These are phyloP conservation scores for Danielozyma ontarioensis DNA, from an alignment of 805 yeast genomes.

Conservation along the genomic window DNA sequence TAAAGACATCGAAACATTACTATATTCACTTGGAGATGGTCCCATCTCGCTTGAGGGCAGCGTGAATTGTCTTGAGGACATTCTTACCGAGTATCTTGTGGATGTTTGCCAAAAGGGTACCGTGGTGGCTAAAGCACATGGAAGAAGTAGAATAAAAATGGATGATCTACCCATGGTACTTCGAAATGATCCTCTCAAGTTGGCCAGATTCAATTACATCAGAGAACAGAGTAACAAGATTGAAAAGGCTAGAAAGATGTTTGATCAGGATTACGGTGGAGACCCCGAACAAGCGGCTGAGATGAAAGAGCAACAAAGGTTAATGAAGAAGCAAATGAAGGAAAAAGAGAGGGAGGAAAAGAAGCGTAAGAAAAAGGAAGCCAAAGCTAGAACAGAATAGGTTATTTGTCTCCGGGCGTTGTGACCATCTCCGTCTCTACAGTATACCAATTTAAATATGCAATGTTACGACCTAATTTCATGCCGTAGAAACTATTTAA, in stretches of 20 bases:
- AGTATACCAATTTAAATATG: no score
- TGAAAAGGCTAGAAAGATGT: constrained; percentile 36
- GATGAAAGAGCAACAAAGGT: not conserved
- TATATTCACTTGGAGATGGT: constrained; percentile 38
- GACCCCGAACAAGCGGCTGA: constrained; percentile 9
- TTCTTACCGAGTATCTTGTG: constrained; percentile 30
- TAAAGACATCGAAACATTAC: constrained; percentile 36
- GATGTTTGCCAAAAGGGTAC: constrained; percentile 30
- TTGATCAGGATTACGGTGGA: constrained; percentile 25
- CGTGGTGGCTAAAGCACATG: constrained; percentile 31
- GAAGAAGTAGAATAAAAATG: constrained; percentile 33
- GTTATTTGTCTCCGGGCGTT: no score
- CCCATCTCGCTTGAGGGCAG: constrained; percentile 36
- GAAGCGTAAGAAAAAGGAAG: not conserved
- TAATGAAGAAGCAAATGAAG: not conserved
- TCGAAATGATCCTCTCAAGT: constrained; percentile 37
- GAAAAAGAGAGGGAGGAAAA: not conserved
- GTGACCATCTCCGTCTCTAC: constrained; percentile 4
- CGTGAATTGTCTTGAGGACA: constrained; percentile 34
- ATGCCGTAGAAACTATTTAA: no score
- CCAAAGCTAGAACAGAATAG: no score
- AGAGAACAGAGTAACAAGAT: constrained; percentile 33
- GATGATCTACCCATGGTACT: constrained; percentile 39
- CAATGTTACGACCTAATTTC: no score
- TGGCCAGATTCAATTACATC: constrained; percentile 37